A percentile compares a stretch with the other conserved stretches of the same genome.
phyloP scores from a whole-genome alignment of 176 grass and related monocot genomes.

The Aegilops umbellulata region DNA sequence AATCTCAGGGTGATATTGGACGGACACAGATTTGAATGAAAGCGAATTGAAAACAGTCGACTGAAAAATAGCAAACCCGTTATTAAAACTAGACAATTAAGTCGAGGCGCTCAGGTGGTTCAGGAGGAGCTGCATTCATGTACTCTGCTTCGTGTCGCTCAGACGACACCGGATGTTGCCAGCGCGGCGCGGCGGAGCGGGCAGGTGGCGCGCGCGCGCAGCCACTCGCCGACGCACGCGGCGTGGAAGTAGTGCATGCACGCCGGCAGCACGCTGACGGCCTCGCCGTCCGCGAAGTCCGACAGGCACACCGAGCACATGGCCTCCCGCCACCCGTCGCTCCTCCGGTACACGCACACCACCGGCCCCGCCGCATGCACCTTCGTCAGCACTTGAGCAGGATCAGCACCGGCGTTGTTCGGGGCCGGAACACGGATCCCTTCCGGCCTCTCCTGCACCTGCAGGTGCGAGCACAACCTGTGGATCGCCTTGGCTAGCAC shows the following conservation, averaged over 20 bases:
- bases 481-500: not conserved
- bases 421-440: no score
- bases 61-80: no score
- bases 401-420: not conserved
- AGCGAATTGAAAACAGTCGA: no score
- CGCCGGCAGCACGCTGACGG: not conserved
- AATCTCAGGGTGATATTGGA: no score
- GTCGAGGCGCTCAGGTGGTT: no score
- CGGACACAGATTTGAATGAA: no score
- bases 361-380: not conserved
- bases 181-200: constrained; percentile 27
- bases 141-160: no score
- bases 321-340: not conserved
- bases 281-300: constrained; percentile 20
- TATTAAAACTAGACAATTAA: no score
- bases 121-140: no score
- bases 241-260: constrained; percentile 41
- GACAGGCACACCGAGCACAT: constrained; percentile 38
- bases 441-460: no score
- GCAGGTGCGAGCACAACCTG: not conserved
- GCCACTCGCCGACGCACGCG: constrained; percentile 31
- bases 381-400: no score
- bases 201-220: constrained; percentile 25
- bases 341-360: constrained; percentile 12
- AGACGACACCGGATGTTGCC: not conserved